These are phyloP conservation scores for Vickermania ingenoplastis DNA, from an alignment of 208 protist genomes.

Conservation along the genomic window DNA sequence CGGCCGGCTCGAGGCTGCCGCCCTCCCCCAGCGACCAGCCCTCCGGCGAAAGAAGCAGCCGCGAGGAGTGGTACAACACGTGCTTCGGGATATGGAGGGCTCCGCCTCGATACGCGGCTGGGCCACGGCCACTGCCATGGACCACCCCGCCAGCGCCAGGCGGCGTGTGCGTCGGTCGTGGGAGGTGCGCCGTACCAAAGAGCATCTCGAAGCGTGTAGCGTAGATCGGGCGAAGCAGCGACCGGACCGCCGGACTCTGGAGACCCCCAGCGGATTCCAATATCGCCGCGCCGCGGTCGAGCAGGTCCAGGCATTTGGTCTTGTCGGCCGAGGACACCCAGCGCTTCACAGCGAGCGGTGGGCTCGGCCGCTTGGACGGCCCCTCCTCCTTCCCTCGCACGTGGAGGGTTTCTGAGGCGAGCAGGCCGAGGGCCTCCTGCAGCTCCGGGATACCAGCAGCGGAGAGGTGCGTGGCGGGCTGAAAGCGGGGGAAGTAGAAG, in stretches of 20 bases:
- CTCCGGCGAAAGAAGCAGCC: slow-evolving; percentile 65
- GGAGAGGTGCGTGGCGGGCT: slow-evolving; percentile 46
- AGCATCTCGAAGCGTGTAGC: slow-evolving; percentile 72
- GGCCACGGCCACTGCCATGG: too few species aligned
- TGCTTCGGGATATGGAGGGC: slow-evolving; percentile 43
- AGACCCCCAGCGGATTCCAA: slow-evolving; percentile 35
- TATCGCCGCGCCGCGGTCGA: slow-evolving; percentile 72
- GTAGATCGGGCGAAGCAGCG: slow-evolving; percentile 48
- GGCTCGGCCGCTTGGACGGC: neutral
- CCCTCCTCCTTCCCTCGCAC: neutral
- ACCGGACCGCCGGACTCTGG: slow-evolving; percentile 16
- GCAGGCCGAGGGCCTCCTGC: slow-evolving; percentile 42
- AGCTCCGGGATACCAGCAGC: slow-evolving; percentile 60
- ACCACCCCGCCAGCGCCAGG: neutral
- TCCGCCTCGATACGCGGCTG: slow-evolving; percentile 5
- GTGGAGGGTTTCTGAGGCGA: slow-evolving; percentile 13
- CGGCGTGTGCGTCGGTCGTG: slow-evolving; percentile 27
- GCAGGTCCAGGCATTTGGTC: slow-evolving; percentile 38
- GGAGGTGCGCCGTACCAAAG: slow-evolving; percentile 61
- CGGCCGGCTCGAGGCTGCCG: slow-evolving; percentile 45
- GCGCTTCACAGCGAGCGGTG: slow-evolving; percentile 11
- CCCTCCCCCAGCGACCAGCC: slow-evolving; percentile 21
- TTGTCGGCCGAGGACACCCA: slow-evolving; percentile 14
- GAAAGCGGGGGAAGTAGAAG: slow-evolving; percentile 81
- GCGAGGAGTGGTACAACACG: slow-evolving; percentile 48